phyloP scores from a whole-genome alignment of 768 basidiomycete species.

The Amanita exitialis region DNA sequence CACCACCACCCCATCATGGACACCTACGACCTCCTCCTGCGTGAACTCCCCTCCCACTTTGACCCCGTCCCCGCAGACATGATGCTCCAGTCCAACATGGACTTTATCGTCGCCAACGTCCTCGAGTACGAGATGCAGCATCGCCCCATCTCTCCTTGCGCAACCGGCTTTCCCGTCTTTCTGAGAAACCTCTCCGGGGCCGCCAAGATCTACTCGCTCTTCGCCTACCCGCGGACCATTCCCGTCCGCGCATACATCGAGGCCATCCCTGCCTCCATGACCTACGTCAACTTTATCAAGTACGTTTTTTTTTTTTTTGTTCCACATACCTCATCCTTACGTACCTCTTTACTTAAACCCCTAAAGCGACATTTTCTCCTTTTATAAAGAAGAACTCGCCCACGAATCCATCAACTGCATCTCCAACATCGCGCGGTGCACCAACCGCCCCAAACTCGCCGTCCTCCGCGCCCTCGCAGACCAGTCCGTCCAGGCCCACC shows the following conservation, averaged over 20 bases:
- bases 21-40: conserved; percentile 22
- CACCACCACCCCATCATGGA: conserved; percentile 23
- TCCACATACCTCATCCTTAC: too few species aligned
- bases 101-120: conserved; percentile 20
- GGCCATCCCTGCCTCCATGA: not conserved
- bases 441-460: not conserved
- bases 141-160: not conserved
- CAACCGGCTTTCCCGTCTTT: not conserved
- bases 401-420: conserved; percentile 3
- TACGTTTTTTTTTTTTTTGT: too few species aligned
- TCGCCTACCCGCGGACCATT: conserved; percentile 4
- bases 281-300: conserved; percentile 4
- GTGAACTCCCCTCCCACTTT: conserved; percentile 20
- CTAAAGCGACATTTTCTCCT: conserved; percentile 4
- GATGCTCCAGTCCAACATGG: conserved; percentile 25
- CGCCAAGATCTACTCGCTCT: conserved; percentile 1
- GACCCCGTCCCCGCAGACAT: conserved; percentile 19
- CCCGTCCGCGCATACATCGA: conserved; percentile 6
- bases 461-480: not conserved
- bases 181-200: conserved; percentile 1
- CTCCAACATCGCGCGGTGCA: conserved; percentile 1
- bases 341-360: too few species aligned
- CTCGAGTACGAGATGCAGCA: conserved; percentile 9
- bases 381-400: conserved; percentile 5
- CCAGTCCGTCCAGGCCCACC: not conserved